Evolutionary conservation across 257 asterid species (phyloP).

Genomic region (Solanum habrochaites): DNA sequence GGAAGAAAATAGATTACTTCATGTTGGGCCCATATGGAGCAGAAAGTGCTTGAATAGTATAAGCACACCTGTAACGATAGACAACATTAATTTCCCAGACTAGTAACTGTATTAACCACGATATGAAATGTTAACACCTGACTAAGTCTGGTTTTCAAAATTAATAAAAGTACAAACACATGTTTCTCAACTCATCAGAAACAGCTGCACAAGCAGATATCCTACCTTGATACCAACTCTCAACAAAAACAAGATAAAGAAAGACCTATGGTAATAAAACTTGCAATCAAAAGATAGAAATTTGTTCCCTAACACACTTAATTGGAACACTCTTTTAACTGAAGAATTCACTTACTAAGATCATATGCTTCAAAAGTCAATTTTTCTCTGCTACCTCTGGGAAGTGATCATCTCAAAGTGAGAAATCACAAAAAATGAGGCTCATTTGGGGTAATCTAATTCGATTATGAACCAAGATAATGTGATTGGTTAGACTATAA

Average conservation of each 20-base stretch:
- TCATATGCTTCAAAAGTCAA: neutral
- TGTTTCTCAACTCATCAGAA: neutral
- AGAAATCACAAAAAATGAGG: neutral
- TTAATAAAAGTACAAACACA: neutral
- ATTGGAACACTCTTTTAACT: neutral
- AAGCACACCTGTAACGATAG: constrained; percentile 21
- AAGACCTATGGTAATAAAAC: neutral
- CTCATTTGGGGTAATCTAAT: neutral
- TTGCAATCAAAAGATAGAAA: neutral
- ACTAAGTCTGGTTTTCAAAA: constrained; percentile 27
- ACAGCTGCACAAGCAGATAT: neutral
- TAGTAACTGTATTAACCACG: constrained; percentile 19
- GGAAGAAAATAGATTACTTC: neutral
- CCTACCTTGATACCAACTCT: neutral
- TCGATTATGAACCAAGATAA: constrained; percentile 3
- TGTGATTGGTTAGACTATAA: constrained; percentile 17
- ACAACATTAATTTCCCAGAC: constrained; percentile 14
- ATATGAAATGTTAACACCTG: constrained; percentile 11
- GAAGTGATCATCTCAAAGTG: neutral
- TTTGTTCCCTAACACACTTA: neutral
- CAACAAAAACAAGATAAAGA: neutral
- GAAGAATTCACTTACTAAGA: neutral
- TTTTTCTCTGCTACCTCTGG: neutral
- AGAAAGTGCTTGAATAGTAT: neutral
- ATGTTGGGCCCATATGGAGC: constrained; percentile 16